Conservation (phyloP, 2,329 filamentous ascomycete species). For the Sclerotinia nivalis region DNA sequence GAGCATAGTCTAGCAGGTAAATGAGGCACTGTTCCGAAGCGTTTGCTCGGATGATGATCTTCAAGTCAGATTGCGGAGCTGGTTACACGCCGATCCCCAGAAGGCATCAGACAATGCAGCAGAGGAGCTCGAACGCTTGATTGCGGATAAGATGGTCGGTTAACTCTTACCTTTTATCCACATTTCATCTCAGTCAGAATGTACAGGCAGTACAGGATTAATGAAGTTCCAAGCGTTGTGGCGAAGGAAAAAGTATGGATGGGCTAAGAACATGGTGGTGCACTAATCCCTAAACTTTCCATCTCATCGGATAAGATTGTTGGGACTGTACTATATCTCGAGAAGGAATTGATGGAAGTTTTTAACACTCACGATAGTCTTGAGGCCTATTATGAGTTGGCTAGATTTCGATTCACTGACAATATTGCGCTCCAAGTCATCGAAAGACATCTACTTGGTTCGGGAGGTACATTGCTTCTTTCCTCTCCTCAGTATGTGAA, state of each 20-base stretch:
- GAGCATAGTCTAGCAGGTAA: constrained; percentile 23
- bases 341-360: constrained; percentile 21
- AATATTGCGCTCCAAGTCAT: constrained; percentile 30
- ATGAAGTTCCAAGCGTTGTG: constrained; percentile 20
- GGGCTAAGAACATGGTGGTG: background rate
- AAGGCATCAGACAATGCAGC: constrained; percentile 24
- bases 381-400: constrained; percentile 26
- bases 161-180: constrained; percentile 29
- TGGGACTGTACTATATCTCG: background rate
- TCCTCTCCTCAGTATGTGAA: constrained; percentile 27
- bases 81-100: constrained; percentile 26
- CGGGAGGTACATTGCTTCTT: constrained; percentile 23
- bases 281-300: background rate
- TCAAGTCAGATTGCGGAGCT: constrained; percentile 25
- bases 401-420: constrained; percentile 29
- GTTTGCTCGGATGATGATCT: constrained; percentile 28
- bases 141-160: constrained; percentile 24
- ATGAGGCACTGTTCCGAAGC: constrained; percentile 23
- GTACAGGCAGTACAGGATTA: constrained; percentile 16
- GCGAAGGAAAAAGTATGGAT: background rate
- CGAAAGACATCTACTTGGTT: constrained; percentile 29
- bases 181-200: constrained; percentile 6
- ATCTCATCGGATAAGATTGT: constrained; percentile 4
- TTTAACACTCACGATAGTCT: constrained; percentile 26
- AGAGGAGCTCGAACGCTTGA: constrained; percentile 26